A percentile compares a stretch with the other conserved stretches of the same genome.
phyloP scores from a whole-genome alignment of 305 asterid species.

The Rubia occidens region DNA sequence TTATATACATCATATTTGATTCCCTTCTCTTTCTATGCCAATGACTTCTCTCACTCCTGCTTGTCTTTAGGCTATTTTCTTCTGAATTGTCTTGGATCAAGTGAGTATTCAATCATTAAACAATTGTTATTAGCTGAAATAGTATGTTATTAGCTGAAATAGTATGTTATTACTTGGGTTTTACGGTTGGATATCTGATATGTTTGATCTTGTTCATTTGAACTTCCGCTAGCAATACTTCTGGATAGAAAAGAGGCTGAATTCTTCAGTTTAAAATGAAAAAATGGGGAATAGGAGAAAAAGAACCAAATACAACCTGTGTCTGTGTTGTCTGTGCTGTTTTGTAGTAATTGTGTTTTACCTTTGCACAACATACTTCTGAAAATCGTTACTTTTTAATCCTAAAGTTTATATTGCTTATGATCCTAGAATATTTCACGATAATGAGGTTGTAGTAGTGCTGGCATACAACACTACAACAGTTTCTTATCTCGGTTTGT shows the following conservation, averaged over 20 bases:
- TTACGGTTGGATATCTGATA: neutral
- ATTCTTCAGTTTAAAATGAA: constrained; percentile 10
- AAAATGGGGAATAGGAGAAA: neutral
- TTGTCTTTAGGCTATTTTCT: constrained; percentile 1
- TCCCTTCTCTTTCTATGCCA: neutral
- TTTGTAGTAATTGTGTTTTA: constrained; percentile 6
- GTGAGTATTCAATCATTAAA: neutral
- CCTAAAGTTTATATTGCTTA: neutral
- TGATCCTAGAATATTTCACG: neutral
- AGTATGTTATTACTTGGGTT: neutral
- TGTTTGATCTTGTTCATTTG: neutral
- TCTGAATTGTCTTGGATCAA: too few relatives aligned
- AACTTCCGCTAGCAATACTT: neutral
- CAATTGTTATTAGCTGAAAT: constrained; percentile 1
- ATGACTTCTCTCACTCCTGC: constrained; percentile 2
- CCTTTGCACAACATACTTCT: neutral
- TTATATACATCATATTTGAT: neutral
- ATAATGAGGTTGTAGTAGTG: neutral
- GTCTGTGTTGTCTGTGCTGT: neutral
- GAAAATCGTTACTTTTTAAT: neutral
- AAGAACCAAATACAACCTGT: neutral
- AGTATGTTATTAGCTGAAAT: neutral
- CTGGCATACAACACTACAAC: neutral
- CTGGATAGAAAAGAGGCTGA: neutral
- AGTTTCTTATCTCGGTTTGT: constrained; percentile 5